Evolutionary conservation across 139 green algal species (phyloP).

Genomic region (Chlamydomonas applanata): DNA sequence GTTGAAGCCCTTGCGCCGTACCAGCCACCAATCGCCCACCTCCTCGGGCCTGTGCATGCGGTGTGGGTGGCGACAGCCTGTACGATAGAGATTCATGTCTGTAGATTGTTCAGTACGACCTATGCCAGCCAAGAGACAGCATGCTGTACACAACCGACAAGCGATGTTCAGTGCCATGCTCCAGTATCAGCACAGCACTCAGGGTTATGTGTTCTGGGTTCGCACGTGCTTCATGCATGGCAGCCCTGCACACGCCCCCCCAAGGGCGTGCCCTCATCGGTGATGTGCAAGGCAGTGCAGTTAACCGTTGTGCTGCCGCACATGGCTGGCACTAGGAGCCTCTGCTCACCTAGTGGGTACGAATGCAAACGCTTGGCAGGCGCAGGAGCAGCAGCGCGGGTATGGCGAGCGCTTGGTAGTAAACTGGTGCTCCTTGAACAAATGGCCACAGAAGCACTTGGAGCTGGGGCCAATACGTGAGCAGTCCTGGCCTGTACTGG

Average conservation of each 20-base stretch:
- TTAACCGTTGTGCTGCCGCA: too few species aligned
- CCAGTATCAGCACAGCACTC: too few species aligned
- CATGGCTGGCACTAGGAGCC: too few species aligned
- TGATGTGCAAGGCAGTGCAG: too few species aligned
- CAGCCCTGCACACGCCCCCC: too few species aligned
- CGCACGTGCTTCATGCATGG: too few species aligned
- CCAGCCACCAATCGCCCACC: conserved; percentile 59
- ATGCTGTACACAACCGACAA: too few species aligned
- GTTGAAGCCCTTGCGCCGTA: conserved; percentile 57
- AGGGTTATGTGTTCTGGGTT: too few species aligned
- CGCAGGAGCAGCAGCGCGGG: conserved; percentile 15
- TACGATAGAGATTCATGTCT: not conserved
- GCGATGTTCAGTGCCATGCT: too few species aligned
- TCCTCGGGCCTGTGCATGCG: conserved; percentile 45
- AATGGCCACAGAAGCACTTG: conserved; percentile 51
- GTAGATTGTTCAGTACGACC: too few species aligned
- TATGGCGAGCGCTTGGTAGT: conserved; percentile 25
- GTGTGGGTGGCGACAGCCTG: not conserved
- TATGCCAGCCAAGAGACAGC: too few species aligned
- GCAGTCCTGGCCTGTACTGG: conserved; percentile 32
- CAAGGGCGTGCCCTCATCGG: too few species aligned
- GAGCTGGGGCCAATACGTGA: conserved; percentile 40
- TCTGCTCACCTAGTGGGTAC: not conserved
- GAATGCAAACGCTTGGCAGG: not conserved
- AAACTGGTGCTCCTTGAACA: conserved; percentile 36